Conservation (phyloP, 257 asterid species). For the Scutellaria baicalensis region DNA sequence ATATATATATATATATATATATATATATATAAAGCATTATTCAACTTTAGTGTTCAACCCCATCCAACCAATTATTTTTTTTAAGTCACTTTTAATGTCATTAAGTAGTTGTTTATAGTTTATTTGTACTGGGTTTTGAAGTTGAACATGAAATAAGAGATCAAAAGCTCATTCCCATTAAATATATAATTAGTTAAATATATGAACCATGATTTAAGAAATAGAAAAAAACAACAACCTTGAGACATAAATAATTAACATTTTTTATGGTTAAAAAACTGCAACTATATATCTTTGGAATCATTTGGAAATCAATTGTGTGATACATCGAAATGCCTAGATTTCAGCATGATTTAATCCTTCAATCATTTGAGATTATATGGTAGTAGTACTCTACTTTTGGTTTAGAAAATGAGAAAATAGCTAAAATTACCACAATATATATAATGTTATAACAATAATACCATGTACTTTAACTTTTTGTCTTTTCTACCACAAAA, state of each 20-base stretch:
- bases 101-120: neutral
- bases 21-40: conserved; percentile 7
- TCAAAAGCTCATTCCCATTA: conserved; percentile 3
- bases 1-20: neutral
- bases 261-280: neutral
- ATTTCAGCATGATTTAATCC: conserved; percentile 26
- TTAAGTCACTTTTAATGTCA: conserved; percentile 6
- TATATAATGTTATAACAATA: no score
- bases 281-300: conserved; percentile 5
- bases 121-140: neutral
- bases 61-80: conserved; percentile 23
- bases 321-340: conserved; percentile 20
- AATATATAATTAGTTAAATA: neutral
- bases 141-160: conserved; percentile 19
- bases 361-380: conserved; percentile 30
- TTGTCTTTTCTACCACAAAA: no score
- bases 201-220: neutral
- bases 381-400: conserved; percentile 14
- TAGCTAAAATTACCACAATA: no score
- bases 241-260: neutral
- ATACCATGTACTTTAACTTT: no score
- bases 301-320: conserved; percentile 21
- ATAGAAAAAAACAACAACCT: neutral
- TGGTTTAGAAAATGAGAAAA: no score
- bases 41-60: conserved; percentile 26